Percentiles rank a stretch among this genome's conserved stretches.
Conservation (phyloP, 169 alveolate genomes). For the Plasmodium falciparum region DNA sequence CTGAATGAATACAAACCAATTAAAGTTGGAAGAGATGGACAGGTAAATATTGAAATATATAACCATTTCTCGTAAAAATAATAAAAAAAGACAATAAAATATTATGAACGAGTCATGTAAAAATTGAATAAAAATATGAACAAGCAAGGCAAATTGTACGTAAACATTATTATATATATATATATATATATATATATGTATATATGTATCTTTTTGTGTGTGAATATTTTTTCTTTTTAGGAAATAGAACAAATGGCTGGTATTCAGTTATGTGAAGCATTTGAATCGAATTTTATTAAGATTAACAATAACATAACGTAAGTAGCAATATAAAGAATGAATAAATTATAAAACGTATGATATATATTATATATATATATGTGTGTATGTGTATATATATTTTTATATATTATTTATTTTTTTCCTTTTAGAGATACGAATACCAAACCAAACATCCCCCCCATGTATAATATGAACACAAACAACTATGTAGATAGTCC, state of each 20-base stretch:
- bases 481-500: conserved; percentile 11
- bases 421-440: not conserved
- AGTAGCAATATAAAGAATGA: not conserved
- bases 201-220: not conserved
- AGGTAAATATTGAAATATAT: conserved; percentile 40
- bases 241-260: conserved; percentile 74
- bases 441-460: conserved; percentile 1
- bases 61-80: too few species aligned
- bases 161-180: not conserved
- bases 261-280: conserved; percentile 42
- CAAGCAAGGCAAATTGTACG: not conserved
- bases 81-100: not conserved
- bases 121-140: conserved; percentile 8
- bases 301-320: conserved; percentile 12
- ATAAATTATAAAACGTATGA: not conserved
- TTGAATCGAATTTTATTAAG: conserved; percentile 56
- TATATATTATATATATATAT: not conserved
- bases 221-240: conserved; percentile 10
- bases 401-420: not conserved
- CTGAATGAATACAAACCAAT: conserved; percentile 78
- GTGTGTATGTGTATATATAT: not conserved
- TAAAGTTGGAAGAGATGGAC: conserved; percentile 83
- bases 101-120: conserved; percentile 29
- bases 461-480: not conserved
- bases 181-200: not conserved